Percentiles rank a stretch among this genome's conserved stretches.
Conservation (phyloP, 2,329 filamentous ascomycete species). For the Malbranchea zuffiana region DNA sequence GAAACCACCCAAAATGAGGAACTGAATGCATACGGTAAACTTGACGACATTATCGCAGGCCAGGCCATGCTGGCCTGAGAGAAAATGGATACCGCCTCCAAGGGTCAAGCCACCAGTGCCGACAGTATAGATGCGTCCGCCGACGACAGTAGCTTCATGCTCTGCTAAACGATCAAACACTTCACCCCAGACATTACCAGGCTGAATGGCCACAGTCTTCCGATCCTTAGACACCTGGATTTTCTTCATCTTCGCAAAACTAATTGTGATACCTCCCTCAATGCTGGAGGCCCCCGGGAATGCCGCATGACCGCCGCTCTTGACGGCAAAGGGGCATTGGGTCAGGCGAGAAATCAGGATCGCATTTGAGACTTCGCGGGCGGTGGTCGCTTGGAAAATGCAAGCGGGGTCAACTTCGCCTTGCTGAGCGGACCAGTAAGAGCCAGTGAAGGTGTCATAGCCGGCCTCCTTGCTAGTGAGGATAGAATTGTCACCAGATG, state of each 20-base stretch:
- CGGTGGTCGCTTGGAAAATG: conserved; percentile 23
- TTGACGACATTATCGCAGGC: conserved; percentile 28
- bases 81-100: conserved; percentile 28
- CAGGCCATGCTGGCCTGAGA: conserved; percentile 26
- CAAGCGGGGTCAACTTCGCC: conserved; percentile 25
- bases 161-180: conserved; percentile 27
- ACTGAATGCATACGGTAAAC: conserved; percentile 21
- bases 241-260: conserved; percentile 23
- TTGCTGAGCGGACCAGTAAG: conserved; percentile 29
- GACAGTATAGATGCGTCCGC: conserved; percentile 23
- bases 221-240: conserved; percentile 22
- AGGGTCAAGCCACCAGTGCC: conserved; percentile 22
- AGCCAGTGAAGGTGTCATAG: background rate
- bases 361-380: conserved; percentile 23
- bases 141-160: conserved; percentile 24
- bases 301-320: conserved; percentile 41
- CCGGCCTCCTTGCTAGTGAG: too few relatives aligned
- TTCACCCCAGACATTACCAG: conserved; percentile 27
- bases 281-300: conserved; percentile 39
- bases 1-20: background rate
- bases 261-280: conserved; percentile 30
- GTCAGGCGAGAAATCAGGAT: conserved; percentile 24
- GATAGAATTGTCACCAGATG: too few relatives aligned
- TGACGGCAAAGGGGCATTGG: conserved; percentile 42
- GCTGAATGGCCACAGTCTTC: conserved; percentile 21